Conservation (phyloP, 305 asterid species). For the Plantago rigida region DNA sequence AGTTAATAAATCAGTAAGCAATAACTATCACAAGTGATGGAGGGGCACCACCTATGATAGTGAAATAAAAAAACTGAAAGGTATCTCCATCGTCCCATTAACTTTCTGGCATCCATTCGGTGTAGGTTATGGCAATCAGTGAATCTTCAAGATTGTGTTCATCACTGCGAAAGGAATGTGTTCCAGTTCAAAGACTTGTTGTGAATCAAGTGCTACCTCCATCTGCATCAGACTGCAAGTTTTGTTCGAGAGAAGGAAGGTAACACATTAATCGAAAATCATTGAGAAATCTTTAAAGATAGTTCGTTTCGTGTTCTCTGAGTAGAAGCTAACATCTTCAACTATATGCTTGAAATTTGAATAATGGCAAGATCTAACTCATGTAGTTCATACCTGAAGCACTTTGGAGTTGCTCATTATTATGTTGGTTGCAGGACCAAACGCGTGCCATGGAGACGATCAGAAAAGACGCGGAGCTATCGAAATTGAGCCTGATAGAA, state of each 20-base stretch:
- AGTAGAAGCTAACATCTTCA: not conserved
- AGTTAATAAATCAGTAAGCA: not conserved
- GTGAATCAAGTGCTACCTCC: constrained; percentile 67
- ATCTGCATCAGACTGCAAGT: constrained; percentile 70
- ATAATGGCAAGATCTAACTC: not conserved
- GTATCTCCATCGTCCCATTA: too few relatives aligned
- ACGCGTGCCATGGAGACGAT: constrained; percentile 55
- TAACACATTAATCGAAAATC: constrained; percentile 19
- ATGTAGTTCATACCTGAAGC: not conserved
- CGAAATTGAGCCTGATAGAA: constrained; percentile 40
- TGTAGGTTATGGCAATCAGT: constrained; percentile 73
- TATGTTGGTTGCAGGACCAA: constrained; percentile 53
- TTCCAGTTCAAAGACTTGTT: constrained; percentile 68
- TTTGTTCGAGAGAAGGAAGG: constrained; percentile 71
- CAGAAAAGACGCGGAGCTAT: constrained; percentile 49
- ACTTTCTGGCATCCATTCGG: constrained; percentile 17
- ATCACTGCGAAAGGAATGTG: constrained; percentile 58
- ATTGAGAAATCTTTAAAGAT: not conserved
- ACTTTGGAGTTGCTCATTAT: not conserved
- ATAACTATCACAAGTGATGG: not conserved
- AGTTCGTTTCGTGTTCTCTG: not conserved
- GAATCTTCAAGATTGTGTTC: constrained; percentile 76
- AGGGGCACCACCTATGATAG: too few relatives aligned
- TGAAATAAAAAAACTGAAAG: not conserved
- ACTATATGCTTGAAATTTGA: not conserved